phyloP scores from a whole-genome alignment of 225 moss, liverwort and hornwort species.

The Takakia lepidozioides region DNA sequence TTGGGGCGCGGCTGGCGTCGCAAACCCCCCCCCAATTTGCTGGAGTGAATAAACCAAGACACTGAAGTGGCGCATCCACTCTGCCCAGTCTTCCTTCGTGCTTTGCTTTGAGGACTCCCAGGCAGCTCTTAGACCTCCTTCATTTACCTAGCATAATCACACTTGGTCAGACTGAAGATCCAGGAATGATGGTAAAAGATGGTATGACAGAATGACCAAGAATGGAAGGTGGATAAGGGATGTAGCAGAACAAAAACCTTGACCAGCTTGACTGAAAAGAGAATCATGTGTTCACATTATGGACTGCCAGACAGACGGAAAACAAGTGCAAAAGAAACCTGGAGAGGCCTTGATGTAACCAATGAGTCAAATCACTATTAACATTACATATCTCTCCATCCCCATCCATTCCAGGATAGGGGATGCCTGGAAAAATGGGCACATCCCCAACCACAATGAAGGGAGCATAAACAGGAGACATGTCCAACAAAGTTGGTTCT shows the following conservation, averaged over 20 bases:
- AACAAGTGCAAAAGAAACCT: too few relatives aligned
- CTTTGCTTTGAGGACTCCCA: slow-evolving; percentile 98
- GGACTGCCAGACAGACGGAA: too few relatives aligned
- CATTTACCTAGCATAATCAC: slow-evolving; percentile 92
- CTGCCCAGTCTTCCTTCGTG: slow-evolving; percentile 98
- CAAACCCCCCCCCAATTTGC: too few relatives aligned
- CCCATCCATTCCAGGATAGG: slow-evolving; percentile 81
- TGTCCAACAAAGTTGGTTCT: slow-evolving; percentile 64
- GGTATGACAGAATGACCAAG: too few relatives aligned
- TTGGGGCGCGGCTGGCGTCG: too few relatives aligned
- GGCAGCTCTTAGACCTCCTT: slow-evolving; percentile 63
- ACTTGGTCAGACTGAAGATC: too few relatives aligned
- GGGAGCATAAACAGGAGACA: slow-evolving; percentile 23
- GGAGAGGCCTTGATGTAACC: slow-evolving; percentile 24
- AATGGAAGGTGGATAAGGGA: too few relatives aligned
- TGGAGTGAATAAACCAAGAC: too few relatives aligned
- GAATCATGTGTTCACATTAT: too few relatives aligned
- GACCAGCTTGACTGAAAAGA: too few relatives aligned
- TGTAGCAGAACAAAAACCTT: too few relatives aligned
- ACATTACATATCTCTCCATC: slow-evolving; percentile 68
- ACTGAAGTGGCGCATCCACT: slow-evolving; percentile 99
- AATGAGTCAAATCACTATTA: slow-evolving; percentile 53
- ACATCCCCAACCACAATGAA: slow-evolving; percentile 31
- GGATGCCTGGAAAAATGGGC: slow-evolving; percentile 43
- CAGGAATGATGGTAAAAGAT: too few relatives aligned